Evolutionary conservation across 257 asterid genomes (phyloP).

Genomic region (Jasminum sambac): DNA sequence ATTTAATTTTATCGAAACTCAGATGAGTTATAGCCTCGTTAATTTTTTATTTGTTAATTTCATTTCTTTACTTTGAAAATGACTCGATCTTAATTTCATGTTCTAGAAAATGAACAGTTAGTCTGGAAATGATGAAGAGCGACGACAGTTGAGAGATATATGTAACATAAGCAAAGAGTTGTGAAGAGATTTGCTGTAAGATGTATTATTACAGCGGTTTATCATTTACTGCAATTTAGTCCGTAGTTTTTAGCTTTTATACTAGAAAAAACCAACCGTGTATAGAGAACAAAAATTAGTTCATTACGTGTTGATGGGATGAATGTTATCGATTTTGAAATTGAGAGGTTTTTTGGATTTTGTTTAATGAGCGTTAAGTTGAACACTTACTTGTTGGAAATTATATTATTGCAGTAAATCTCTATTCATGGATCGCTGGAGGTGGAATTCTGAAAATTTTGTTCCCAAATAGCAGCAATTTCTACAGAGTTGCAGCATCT

Average conservation of each 20-base stretch:
- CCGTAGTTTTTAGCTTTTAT: constrained; percentile 5
- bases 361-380: constrained; percentile 11
- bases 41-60: neutral
- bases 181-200: neutral
- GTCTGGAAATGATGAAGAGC: neutral
- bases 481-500: constrained; percentile 81
- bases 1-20: too few relatives aligned
- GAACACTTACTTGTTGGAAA: neutral
- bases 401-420: constrained; percentile 23
- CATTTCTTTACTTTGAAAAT: neutral
- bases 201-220: neutral
- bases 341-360: neutral
- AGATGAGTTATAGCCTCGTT: too few relatives aligned
- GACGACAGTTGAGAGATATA: neutral
- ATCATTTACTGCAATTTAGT: neutral
- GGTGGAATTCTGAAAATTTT: constrained; percentile 68
- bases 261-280: neutral
- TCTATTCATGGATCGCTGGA: constrained; percentile 80
- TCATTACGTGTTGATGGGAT: neutral
- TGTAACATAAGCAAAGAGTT: neutral
- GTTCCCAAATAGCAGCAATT: constrained; percentile 47
- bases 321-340: neutral
- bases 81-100: neutral
- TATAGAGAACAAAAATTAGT: neutral
- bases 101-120: neutral